These are phyloP conservation scores for Hypericum perforatum DNA, from an alignment of 345 rosid genomes.

Conservation along the genomic window DNA sequence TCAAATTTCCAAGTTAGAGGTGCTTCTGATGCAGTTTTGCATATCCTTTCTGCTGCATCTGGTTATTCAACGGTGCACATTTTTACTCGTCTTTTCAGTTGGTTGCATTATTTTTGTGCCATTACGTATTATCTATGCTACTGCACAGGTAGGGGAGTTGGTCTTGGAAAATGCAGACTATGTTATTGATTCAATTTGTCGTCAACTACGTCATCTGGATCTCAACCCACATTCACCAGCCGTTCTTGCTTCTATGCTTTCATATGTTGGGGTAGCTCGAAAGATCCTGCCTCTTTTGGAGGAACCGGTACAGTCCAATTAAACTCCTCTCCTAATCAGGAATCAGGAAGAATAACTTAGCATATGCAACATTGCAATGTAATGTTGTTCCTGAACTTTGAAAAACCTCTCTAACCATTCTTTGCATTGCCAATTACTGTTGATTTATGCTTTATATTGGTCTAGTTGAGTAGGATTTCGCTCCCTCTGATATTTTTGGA, in stretches of 20 bases:
- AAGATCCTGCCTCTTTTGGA: conserved; percentile 74
- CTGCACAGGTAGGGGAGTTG: conserved; percentile 72
- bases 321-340: no score
- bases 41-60: conserved; percentile 45
- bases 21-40: conserved; percentile 72
- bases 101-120: conserved; percentile 6
- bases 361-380: no score
- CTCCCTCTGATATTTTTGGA: background rate
- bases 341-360: no score
- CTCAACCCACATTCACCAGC: conserved; percentile 79
- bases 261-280: conserved; percentile 75
- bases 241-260: conserved; percentile 95
- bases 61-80: conserved; percentile 61
- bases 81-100: conserved; percentile 4
- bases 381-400: no score
- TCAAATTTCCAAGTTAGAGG: conserved; percentile 62
- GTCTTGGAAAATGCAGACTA: conserved; percentile 92
- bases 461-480: background rate
- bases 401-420: no score
- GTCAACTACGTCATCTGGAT: conserved; percentile 80
- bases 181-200: conserved; percentile 76
- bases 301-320: conserved; percentile 56
- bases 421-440: background rate
- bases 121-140: conserved; percentile 7
- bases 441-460: background rate